Base-by-base conservation (phyloP, 768 basidiomycete genomes). In the Termitomyces sp. region DNA sequence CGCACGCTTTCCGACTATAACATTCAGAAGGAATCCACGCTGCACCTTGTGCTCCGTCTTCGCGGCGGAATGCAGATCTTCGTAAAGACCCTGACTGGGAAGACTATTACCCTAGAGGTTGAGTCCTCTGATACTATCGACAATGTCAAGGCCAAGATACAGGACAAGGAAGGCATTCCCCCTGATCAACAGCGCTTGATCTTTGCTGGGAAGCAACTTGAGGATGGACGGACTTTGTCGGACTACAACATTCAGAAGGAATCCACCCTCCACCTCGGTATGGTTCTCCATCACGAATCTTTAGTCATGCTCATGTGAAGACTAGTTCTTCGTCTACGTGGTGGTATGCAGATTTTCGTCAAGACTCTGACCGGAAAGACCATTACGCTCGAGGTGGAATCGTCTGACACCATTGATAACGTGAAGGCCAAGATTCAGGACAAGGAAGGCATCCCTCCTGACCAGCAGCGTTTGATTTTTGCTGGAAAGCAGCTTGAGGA, bases 311-410 rank as follows among this genome's bases (percentile, higher is more conserved):
- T 44, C n/a, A 43, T 35, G 40, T 18, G 13, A n/a, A 35, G 7
- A 36, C 16, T 14, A 55, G 70, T 72, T 23, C 68, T 74, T 32
- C 71, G 72, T 59, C 65, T 72, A 18, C 71, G 70, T 48, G 71
- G 71, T 36, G 70, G 72, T 26, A 80, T 81, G 72, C 71, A 73
- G 60, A 79, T 78, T 59, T 81, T 80, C 60, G 75, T 81, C 60
- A 81, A 81, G 72, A 77, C 79, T 18, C 67, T 82, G 32, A 82
- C 80, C 3, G 82, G 82, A 36, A 82, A 83, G 81, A 90, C 89
- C 50, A 88, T 66, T 28, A 66, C 66, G 6, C 59, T 66, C 14
- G 66, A 66, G 58, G 66, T 66, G 12, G 66, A 66, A 56, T 66
- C 66, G 1, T 66, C 66, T 10, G 66, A 66, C 49, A 66, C 66